Conservation (phyloP, 495 filamentous ascomycete species). For the Aspergillus olivimuriae region DNA sequence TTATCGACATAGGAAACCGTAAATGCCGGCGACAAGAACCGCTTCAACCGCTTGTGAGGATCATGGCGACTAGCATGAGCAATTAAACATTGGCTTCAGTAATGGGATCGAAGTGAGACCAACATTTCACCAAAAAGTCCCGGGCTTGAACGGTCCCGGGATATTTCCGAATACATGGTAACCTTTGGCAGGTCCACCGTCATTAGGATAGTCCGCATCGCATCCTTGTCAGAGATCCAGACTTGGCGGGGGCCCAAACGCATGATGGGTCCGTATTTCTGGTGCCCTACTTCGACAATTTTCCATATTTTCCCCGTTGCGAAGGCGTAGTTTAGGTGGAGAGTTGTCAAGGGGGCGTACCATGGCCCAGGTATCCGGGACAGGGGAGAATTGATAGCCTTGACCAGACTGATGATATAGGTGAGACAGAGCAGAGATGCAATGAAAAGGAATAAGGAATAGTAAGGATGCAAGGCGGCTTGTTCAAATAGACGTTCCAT, state of each 20-base stretch:
- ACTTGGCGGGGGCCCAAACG: constrained; percentile 1
- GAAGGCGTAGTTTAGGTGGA: background rate
- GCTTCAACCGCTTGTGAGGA: background rate
- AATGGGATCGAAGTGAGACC: background rate
- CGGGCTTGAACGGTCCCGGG: background rate
- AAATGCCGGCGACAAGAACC: too few species aligned
- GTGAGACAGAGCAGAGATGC: too few species aligned
- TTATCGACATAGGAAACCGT: constrained; percentile 5
- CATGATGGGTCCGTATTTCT: background rate
- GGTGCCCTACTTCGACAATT: background rate
- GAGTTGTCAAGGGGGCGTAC: background rate
- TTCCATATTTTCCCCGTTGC: background rate
- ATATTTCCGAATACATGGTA: background rate
- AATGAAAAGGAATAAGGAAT: too few species aligned
- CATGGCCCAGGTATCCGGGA: background rate
- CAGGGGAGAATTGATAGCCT: too few species aligned
- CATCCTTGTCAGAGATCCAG: constrained; percentile 2
- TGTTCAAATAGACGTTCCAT: too few species aligned
- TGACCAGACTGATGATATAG: too few species aligned
- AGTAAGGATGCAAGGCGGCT: too few species aligned
- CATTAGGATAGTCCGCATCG: background rate
- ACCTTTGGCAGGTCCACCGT: background rate
- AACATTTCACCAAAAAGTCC: background rate
- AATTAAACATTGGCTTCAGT: too few species aligned
- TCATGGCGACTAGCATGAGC: background rate